Base-by-base conservation (phyloP, 1,139 yeast species). In the Scheffersomyces titani region DNA sequence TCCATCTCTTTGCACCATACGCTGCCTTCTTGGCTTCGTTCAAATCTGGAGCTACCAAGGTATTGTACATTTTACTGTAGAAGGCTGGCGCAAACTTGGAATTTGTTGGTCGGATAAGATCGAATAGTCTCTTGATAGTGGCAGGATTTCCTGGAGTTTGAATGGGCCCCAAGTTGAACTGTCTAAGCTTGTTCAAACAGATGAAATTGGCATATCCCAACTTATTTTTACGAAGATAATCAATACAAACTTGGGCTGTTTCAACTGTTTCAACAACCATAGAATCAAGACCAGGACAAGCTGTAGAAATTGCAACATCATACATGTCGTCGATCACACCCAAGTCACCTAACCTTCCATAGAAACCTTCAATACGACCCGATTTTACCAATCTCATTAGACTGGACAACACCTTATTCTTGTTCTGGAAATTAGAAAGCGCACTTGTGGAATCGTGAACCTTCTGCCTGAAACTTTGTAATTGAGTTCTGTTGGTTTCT, bases 241-340 rank as follows among this genome's bases (percentile, higher is more conserved):
- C 96, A 58, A 96, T 90, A 72, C 99, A 94, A 52, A 85, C 86
- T 69, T 92, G 98, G 0, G 97, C 99, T 40, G 91, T 89, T 64
- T 91, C 97, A 9, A 94, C 98, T 0, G 93, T 87, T 54, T 92
- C 98, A 3, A 96, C 98, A 19, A 96, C 98, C 80, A 92, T 86
- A 55, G 96, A 94, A 68, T 93, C 97, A 57, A 96, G 77, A 9
- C 94, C 88, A 1, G 97, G 93, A 64, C 96, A 92, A 0, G 98
- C 99, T 0, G 99, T 94, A 0, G 98, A 92, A 21, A 96, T 86
- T 0, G 99, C 99, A 54, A 92, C 83, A 72, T 96, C 99, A 70
- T 90, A 96, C 65, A 84, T 82, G 63, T 89, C 91, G 67, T 92
- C 97, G 62, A 94, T 94, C 1, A 84, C 82, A 18, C 98, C 99